phyloP scores from a whole-genome alignment of 2,329 filamentous ascomycete genomes.

The Penicillium thymicola region DNA sequence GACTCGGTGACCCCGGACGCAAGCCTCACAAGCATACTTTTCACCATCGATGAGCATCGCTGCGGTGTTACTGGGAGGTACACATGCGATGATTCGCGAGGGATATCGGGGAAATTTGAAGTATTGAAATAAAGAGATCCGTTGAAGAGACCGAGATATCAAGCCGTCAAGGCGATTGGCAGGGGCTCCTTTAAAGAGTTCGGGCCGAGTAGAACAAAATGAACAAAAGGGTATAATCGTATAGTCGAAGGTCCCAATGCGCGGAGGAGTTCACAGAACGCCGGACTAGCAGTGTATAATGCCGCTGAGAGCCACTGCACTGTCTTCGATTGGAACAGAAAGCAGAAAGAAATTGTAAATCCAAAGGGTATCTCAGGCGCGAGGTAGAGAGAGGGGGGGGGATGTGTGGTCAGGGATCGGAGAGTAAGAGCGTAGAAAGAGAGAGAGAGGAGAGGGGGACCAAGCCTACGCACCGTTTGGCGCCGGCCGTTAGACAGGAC shows the following conservation, averaged over 20 bases:
- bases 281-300: slow-evolving; percentile 5
- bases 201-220: slow-evolving; percentile 23
- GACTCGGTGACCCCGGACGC: slow-evolving; percentile 95
- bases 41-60: slow-evolving; percentile 85
- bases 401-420: slow-evolving; percentile 13
- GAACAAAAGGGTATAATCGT: slow-evolving; percentile 34
- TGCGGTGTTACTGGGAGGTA: slow-evolving; percentile 34
- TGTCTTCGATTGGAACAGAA: slow-evolving; percentile 9
- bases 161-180: slow-evolving; percentile 35
- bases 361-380: slow-evolving; percentile 16
- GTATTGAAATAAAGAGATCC: slow-evolving; percentile 7
- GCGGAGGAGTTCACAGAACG: slow-evolving; percentile 23
- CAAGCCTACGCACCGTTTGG: slow-evolving; percentile 47
- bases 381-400: slow-evolving; percentile 13
- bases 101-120: slow-evolving; percentile 18
- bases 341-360: slow-evolving; percentile 7
- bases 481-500: slow-evolving; percentile 47
- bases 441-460: slow-evolving; percentile 31
- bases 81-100: slow-evolving; percentile 42
- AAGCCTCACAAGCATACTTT: slow-evolving; percentile 97
- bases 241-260: slow-evolving; percentile 31
- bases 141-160: slow-evolving; percentile 11
- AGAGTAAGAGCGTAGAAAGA: slow-evolving; percentile 21
- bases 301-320: slow-evolving; percentile 3
- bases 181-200: slow-evolving; percentile 23